Percentiles rank a stretch among this genome's conserved stretches.
Conservation (phyloP, 352 stramenopile species). For the Pythium aristosporum region DNA sequence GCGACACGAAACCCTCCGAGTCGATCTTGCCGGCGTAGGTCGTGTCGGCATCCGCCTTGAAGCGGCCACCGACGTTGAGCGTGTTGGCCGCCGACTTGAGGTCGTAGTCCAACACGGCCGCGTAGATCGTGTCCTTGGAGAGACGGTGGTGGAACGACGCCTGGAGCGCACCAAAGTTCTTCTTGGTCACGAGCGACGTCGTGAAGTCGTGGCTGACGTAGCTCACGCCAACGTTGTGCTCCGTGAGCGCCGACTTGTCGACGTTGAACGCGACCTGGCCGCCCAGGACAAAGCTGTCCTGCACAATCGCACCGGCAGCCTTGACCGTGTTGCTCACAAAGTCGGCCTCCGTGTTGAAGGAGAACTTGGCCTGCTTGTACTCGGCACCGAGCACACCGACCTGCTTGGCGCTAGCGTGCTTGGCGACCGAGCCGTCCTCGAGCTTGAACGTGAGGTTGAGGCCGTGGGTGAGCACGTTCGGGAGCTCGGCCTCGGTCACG, state of each 20-base stretch:
- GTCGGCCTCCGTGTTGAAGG: constrained; percentile 73
- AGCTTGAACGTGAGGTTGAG: constrained; percentile 85
- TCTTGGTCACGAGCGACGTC: constrained; percentile 74
- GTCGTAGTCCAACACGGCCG: constrained; percentile 80
- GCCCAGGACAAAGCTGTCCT: constrained; percentile 68
- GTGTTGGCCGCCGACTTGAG: constrained; percentile 81
- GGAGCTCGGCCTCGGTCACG: constrained; percentile 73
- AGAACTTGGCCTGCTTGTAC: constrained; percentile 77
- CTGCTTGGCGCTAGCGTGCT: constrained; percentile 69
- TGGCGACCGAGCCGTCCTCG: constrained; percentile 76
- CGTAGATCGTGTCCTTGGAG: constrained; percentile 74
- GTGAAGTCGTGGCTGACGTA: constrained; percentile 69
- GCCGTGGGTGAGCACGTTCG: constrained; percentile 72
- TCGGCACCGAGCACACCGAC: constrained; percentile 73
- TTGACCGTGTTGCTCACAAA: constrained; percentile 74
- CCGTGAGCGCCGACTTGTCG: constrained; percentile 73
- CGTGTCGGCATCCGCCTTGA: constrained; percentile 71
- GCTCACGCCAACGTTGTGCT: constrained; percentile 78
- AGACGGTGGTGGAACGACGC: constrained; percentile 84
- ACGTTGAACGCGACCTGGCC: constrained; percentile 78
- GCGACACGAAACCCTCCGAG: constrained; percentile 82
- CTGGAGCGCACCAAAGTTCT: constrained; percentile 78
- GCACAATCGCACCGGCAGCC: constrained; percentile 46
- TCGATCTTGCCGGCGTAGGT: constrained; percentile 85
- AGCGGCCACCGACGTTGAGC: constrained; percentile 72